A percentile compares a stretch with the other conserved stretches of the same genome.
Evolutionary conservation across 306 rosid genomes (phyloP).

Genomic region (Vigna trinervia): DNA sequence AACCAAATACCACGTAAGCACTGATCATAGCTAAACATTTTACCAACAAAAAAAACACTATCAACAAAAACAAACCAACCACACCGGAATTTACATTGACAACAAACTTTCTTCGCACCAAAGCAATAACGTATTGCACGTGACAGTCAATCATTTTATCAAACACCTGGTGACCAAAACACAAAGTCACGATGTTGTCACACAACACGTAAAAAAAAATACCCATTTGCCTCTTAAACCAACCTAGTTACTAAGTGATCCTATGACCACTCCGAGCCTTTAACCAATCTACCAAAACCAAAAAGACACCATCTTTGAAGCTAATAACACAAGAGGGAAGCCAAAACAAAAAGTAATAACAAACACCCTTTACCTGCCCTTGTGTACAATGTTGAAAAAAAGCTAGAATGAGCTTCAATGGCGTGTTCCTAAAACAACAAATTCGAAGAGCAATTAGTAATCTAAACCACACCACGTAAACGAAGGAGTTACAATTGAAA

Average conservation of each 20-base stretch:
- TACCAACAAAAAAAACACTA: no score
- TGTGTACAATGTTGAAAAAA: neutral
- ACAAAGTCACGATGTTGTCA: neutral
- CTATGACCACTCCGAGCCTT: neutral
- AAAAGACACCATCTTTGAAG: neutral
- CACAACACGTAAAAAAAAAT: neutral
- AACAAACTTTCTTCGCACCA: neutral
- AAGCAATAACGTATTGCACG: neutral
- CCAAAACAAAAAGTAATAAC: neutral
- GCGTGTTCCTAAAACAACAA: neutral
- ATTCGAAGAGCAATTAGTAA: neutral
- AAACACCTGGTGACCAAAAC: constrained; percentile 35
- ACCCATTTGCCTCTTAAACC: neutral
- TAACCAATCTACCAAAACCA: constrained; percentile 14
- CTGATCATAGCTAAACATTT: neutral
- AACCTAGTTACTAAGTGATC: neutral
- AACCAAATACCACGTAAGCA: constrained; percentile 4
- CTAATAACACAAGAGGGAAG: neutral
- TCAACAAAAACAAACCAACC: neutral
- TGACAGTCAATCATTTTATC: constrained; percentile 14
- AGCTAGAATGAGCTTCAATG: neutral
- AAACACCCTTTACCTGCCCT: constrained; percentile 18
- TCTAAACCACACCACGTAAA: neutral
- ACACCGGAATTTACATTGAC: neutral
- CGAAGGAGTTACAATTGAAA: neutral